Evolutionary conservation across 2,329 filamentous ascomycete genomes (phyloP).

Genomic region (Sclerotinia minor): DNA sequence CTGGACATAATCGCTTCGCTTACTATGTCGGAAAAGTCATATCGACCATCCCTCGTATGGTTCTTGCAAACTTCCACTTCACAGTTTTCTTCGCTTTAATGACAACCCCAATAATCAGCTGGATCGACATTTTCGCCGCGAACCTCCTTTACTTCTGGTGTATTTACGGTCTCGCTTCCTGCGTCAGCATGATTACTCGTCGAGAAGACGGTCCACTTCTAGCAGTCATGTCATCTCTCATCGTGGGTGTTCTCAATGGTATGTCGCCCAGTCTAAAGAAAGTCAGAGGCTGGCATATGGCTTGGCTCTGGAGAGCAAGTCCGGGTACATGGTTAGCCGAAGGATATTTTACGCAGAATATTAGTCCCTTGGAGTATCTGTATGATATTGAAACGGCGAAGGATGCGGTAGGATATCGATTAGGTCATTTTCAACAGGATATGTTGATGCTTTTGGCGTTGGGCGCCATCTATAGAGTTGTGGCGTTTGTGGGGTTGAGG

Average conservation of each 20-base stretch:
- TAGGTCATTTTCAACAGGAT: conserved; percentile 50
- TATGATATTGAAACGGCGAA: conserved; percentile 53
- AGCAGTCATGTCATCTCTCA: conserved; percentile 54
- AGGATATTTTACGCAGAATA: conserved; percentile 54
- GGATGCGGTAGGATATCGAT: conserved; percentile 47
- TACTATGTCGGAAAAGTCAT: conserved; percentile 59
- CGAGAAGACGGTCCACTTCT: conserved; percentile 58
- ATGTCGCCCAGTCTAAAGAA: conserved; percentile 52
- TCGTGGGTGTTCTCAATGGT: conserved; percentile 56
- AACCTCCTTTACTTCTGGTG: conserved; percentile 52
- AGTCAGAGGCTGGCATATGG: conserved; percentile 48
- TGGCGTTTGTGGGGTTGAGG: conserved; percentile 48
- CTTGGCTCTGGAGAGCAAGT: conserved; percentile 52
- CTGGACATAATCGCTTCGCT: conserved; percentile 55
- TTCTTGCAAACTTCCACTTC: conserved; percentile 55
- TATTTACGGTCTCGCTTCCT: conserved; percentile 53
- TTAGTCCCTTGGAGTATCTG: conserved; percentile 51
- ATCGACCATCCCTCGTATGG: conserved; percentile 47
- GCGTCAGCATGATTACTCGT: conserved; percentile 54
- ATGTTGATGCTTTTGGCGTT: conserved; percentile 45
- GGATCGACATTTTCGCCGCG: conserved; percentile 48
- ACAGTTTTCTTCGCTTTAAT: conserved; percentile 42
- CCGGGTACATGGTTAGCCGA: conserved; percentile 59
- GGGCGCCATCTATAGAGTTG: conserved; percentile 37
- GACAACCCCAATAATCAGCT: conserved; percentile 15